Evolutionary conservation across 2,329 filamentous ascomycete species (phyloP).

Genomic region (Penicillium sp.): DNA sequence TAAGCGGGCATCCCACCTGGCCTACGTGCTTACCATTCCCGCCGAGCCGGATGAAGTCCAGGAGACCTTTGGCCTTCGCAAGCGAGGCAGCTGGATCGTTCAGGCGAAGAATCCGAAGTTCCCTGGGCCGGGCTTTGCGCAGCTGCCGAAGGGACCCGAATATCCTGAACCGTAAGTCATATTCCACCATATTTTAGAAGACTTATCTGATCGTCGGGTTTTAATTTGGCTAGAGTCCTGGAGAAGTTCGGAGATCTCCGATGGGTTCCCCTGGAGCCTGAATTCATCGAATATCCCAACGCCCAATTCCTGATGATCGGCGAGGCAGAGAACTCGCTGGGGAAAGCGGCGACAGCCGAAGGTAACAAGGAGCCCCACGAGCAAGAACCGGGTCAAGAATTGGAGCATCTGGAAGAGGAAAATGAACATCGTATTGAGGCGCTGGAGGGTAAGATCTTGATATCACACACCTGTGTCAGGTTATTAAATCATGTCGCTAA

Average conservation of each 20-base stretch:
- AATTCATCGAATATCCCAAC: constrained; percentile 69
- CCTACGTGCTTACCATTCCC: constrained; percentile 74
- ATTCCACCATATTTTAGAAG: not conserved
- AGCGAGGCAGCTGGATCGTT: constrained; percentile 71
- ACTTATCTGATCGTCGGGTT: not conserved
- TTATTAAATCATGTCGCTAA: not conserved
- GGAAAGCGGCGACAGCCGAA: constrained; percentile 35
- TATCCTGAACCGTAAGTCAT: constrained; percentile 63
- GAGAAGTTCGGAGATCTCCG: constrained; percentile 68
- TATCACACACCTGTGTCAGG: not conserved
- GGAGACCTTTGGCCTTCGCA: constrained; percentile 64
- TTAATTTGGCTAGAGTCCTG: constrained; percentile 49
- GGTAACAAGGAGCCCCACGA: constrained; percentile 51
- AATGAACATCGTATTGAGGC: constrained; percentile 63
- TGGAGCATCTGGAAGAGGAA: constrained; percentile 71
- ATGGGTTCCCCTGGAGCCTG: constrained; percentile 70
- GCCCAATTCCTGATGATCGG: constrained; percentile 77
- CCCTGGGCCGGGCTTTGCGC: constrained; percentile 59
- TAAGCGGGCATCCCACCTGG: constrained; percentile 68
- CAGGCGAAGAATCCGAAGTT: constrained; percentile 75
- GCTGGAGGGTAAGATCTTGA: constrained; percentile 46
- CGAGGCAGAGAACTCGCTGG: constrained; percentile 38
- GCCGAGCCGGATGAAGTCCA: constrained; percentile 66
- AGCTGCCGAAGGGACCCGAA: constrained; percentile 60
- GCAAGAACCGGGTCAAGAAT: constrained; percentile 62